phyloP scores from a whole-genome alignment of 495 filamentous ascomycete genomes.

The Penicillium cosmopolitanum region DNA sequence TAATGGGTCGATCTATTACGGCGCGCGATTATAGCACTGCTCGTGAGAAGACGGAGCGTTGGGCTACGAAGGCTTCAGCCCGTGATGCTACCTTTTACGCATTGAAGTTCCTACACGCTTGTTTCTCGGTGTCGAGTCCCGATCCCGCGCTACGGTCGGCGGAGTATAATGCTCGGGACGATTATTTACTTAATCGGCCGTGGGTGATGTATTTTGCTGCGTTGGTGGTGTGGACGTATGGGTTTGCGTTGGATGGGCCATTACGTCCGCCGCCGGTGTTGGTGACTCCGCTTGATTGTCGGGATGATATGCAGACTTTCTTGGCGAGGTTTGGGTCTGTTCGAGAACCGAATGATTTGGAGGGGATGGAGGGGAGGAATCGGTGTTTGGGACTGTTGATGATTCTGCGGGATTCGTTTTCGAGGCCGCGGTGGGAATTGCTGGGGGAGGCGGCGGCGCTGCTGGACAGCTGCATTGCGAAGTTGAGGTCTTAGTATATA shows the following conservation, averaged over 20 bases:
- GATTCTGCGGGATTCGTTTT: conserved; percentile 80
- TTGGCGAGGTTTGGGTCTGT: conserved; percentile 74
- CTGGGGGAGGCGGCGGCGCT: conserved; percentile 82
- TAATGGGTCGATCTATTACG: conserved; percentile 86
- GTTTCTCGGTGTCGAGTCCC: conserved; percentile 54
- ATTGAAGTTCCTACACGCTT: conserved; percentile 79
- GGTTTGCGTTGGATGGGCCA: conserved; percentile 86
- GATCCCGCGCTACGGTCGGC: conserved; percentile 48
- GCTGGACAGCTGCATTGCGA: conserved; percentile 75
- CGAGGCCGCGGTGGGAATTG: conserved; percentile 86
- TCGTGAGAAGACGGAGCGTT: conserved; percentile 76
- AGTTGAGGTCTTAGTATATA: conserved; percentile 1
- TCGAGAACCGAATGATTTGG: conserved; percentile 79
- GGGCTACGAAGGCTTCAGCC: conserved; percentile 91
- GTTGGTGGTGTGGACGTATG: conserved; percentile 94
- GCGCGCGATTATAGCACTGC: conserved; percentile 78
- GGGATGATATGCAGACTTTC: conserved; percentile 78
- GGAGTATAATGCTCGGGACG: conserved; percentile 81
- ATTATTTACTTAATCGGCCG: conserved; percentile 87
- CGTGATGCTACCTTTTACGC: conserved; percentile 95
- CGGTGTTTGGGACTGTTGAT: conserved; percentile 80
- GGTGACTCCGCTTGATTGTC: conserved; percentile 62
- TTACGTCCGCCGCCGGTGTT: conserved; percentile 58
- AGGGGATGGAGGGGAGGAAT: conserved; percentile 75
- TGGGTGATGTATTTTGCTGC: conserved; percentile 98